Evolutionary conservation across 106 monocot species (phyloP), one percentile per base, ranked within the genome.

Genomic region (Triglochin maritima): DNA sequence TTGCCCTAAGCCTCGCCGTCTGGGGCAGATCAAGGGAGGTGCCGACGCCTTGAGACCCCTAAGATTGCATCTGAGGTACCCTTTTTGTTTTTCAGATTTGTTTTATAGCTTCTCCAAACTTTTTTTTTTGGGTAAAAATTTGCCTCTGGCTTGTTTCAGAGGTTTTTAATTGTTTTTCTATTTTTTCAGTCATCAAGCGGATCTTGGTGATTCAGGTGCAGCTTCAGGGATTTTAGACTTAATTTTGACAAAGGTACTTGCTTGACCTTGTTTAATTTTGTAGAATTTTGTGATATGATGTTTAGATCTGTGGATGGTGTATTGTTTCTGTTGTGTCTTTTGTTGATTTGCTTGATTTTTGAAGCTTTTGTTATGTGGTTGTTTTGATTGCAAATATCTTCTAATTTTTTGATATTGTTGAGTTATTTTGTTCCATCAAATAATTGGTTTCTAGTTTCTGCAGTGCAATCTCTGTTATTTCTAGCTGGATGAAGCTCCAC

Each of bases 1-100:
- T 49, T 92, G 92, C 73, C 92, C 92, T 11, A 92, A 81, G 50
- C 92, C 92, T 2, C 82, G 85, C 29, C 81, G 90, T 7, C 72
- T 83, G 54, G 64, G 73, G 11, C 81, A 72, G 17, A 74, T 79
- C 8, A 50, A 64, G 48, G 70, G 64, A 49, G 64, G 8, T 52
- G 81, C 51, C 2, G 50, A 78, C 47, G 71, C 75, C 46, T 46
- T 78, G 48, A 63, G 74, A 48, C 74, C 80, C 13, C 60, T 76
- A 43, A 75, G 79, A 6, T 68, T 77, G 60, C 73, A 59, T 3
- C 13, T 64, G 10, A 70, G 79, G 81, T 81, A 73, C 4, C 60
- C 44, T n/a, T 51, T 43, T 9, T 61, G 45, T 17, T 12, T n/a
- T 50, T 58, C 1, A 10, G 4, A 4, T 48, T 53, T 54, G 6